Percentiles rank a stretch among this genome's conserved stretches.
phyloP scores from a whole-genome alignment of 2,329 filamentous ascomycete genomes.

The Xylaria hypoxylon region DNA sequence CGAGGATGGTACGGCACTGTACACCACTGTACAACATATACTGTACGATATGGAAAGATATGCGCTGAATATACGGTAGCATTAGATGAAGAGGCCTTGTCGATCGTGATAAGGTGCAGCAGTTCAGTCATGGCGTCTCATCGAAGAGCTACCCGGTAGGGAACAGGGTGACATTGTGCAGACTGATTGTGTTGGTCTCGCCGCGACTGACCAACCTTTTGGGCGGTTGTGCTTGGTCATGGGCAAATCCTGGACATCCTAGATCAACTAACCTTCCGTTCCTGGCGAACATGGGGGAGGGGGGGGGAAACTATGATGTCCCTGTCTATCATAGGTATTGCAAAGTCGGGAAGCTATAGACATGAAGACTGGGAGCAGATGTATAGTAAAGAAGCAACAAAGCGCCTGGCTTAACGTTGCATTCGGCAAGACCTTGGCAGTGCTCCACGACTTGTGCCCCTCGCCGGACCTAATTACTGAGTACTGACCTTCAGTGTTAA shows the following conservation, averaged over 20 bases:
- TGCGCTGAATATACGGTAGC: conserved; percentile 18
- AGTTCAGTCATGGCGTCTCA: conserved; percentile 26
- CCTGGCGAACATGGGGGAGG: conserved; percentile 40
- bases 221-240: conserved; percentile 28
- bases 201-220: conserved; percentile 34
- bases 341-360: conserved; percentile 28
- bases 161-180: conserved; percentile 42
- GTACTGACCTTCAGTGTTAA: background rate
- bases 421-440: conserved; percentile 34
- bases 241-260: conserved; percentile 31
- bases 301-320: conserved; percentile 33
- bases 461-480: background rate
- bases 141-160: conserved; percentile 33
- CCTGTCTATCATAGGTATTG: conserved; percentile 36
- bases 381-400: conserved; percentile 21
- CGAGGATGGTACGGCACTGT: conserved; percentile 7
- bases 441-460: conserved; percentile 17
- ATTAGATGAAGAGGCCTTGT: conserved; percentile 28
- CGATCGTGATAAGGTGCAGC: conserved; percentile 40
- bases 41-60: conserved; percentile 13
- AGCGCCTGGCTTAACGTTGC: conserved; percentile 38
- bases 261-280: conserved; percentile 46
- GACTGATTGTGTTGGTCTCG: too few relatives aligned
- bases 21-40: background rate
- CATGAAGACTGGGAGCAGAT: background rate